These are phyloP conservation scores for Asterophora parasitica DNA, from an alignment of 768 basidiomycete species.

Conservation along the genomic window DNA sequence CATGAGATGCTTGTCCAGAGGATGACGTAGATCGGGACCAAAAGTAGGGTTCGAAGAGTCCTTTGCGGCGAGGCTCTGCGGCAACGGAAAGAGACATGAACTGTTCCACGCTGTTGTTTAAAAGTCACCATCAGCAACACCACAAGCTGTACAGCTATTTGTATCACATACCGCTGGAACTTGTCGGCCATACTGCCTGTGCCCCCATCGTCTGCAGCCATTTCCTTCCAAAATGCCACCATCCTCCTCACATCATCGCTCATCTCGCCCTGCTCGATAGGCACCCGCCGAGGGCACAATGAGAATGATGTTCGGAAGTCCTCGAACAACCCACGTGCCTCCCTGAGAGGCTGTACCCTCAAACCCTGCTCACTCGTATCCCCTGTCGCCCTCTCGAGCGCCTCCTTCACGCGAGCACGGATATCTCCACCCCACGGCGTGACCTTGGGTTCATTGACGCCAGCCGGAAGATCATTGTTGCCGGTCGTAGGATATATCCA, in stretches of 20 bases:
- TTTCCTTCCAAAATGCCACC: conserved; percentile 53
- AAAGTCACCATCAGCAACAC: conserved; percentile 3
- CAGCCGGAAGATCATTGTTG: conserved; percentile 25
- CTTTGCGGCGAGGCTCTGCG: conserved; percentile 69
- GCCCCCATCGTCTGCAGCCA: conserved; percentile 35
- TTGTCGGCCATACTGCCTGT: conserved; percentile 43
- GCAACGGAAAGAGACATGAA: conserved; percentile 76
- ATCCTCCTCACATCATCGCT: conserved; percentile 45
- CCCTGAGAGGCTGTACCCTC: conserved; percentile 33
- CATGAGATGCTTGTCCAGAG: conserved; percentile 31
- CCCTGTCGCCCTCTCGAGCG: conserved; percentile 41
- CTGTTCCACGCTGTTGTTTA: conserved; percentile 58
- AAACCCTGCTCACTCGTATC: conserved; percentile 42
- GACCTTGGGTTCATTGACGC: conserved; percentile 39
- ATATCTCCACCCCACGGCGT: conserved; percentile 71
- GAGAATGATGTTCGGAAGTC: conserved; percentile 44
- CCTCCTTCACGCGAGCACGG: conserved; percentile 39
- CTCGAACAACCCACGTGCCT: conserved; percentile 47
- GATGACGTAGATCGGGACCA: conserved; percentile 45
- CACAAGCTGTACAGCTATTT: background rate
- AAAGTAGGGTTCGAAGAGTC: conserved; percentile 72
- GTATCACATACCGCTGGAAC: conserved; percentile 53
- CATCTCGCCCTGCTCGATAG: conserved; percentile 33
- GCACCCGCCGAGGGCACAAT: conserved; percentile 42
- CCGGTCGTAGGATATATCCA: conserved; percentile 50